Conservation (phyloP, 495 filamentous ascomycete species). For the Astrothelium macrocarpum region DNA sequence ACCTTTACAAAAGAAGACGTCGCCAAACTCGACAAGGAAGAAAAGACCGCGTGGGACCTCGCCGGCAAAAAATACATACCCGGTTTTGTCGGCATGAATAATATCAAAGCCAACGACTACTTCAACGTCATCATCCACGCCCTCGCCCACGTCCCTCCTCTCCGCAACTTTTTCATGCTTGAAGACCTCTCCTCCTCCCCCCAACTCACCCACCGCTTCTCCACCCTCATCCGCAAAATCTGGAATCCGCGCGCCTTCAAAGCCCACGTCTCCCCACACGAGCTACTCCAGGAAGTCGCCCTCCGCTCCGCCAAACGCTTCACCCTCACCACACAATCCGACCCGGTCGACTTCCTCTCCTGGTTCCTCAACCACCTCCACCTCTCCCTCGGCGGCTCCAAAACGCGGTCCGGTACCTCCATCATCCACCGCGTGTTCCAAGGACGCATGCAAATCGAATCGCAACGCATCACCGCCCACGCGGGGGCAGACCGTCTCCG, state of each 20-base stretch:
- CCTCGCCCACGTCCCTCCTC: constrained; percentile 76
- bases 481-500: constrained; percentile 81
- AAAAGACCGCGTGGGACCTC: constrained; percentile 66
- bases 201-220: constrained; percentile 65
- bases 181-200: constrained; percentile 57
- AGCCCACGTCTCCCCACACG: constrained; percentile 92
- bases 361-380: constrained; percentile 98
- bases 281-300: constrained; percentile 90
- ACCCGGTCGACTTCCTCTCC: constrained; percentile 90
- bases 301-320: constrained; percentile 85
- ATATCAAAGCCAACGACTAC: constrained; percentile 99
- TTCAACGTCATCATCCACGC: constrained; percentile 94
- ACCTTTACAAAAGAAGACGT: constrained; percentile 71
- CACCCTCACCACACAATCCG: constrained; percentile 81
- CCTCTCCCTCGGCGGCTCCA: constrained; percentile 79
- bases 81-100: constrained; percentile 97
- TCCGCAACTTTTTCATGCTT: constrained; percentile 88
- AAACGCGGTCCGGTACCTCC: constrained; percentile 68
- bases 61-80: constrained; percentile 71
- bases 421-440: constrained; percentile 90
- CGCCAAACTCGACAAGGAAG: constrained; percentile 65
- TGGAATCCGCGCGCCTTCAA: constrained; percentile 98
- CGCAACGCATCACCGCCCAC: constrained; percentile 86
- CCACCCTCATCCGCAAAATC: constrained; percentile 87
- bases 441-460: constrained; percentile 82